Conservation (phyloP, 257 asterid species). For the Salvia hispanica region DNA sequence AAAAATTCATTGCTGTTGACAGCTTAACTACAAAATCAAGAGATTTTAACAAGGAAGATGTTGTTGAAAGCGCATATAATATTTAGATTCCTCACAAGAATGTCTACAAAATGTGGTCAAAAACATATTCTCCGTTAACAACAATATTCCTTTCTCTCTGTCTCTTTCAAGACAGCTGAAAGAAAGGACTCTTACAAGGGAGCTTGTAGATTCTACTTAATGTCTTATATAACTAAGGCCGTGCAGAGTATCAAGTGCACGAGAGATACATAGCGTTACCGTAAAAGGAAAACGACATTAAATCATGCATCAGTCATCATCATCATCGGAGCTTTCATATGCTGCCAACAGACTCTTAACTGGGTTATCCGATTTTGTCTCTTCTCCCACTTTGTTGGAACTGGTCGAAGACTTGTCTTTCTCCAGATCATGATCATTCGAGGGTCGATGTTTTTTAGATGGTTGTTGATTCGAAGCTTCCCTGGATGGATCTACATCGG, state of each 20-base stretch:
- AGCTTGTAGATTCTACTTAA: conserved; percentile 15
- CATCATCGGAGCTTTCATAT: conserved; percentile 86
- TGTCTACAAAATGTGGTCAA: background rate
- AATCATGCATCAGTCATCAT: conserved; percentile 56
- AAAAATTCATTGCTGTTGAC: conserved; percentile 42
- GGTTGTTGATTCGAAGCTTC: conserved; percentile 37
- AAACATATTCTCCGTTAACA: background rate
- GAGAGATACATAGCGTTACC: conserved; percentile 20
- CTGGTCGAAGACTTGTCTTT: conserved; percentile 36
- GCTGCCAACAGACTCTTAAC: conserved; percentile 73
- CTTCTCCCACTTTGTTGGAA: conserved; percentile 37
- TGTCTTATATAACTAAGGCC: conserved; percentile 18
- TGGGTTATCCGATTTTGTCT: conserved; percentile 57
- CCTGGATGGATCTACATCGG: conserved; percentile 35
- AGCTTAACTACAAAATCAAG: conserved; percentile 39
- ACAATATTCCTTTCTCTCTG: background rate
- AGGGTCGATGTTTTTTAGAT: conserved; percentile 36
- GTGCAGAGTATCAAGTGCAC: conserved; percentile 12
- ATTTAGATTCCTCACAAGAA: conserved; percentile 16
- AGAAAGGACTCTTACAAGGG: conserved; percentile 1
- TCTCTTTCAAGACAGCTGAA: background rate
- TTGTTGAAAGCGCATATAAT: background rate
- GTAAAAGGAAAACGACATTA: conserved; percentile 20
- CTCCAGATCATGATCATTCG: conserved; percentile 34
- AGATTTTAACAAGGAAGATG: conserved; percentile 30